Evolutionary conservation across 768 basidiomycete genomes (phyloP).

Genomic region (Suillus fuscotomentosus): DNA sequence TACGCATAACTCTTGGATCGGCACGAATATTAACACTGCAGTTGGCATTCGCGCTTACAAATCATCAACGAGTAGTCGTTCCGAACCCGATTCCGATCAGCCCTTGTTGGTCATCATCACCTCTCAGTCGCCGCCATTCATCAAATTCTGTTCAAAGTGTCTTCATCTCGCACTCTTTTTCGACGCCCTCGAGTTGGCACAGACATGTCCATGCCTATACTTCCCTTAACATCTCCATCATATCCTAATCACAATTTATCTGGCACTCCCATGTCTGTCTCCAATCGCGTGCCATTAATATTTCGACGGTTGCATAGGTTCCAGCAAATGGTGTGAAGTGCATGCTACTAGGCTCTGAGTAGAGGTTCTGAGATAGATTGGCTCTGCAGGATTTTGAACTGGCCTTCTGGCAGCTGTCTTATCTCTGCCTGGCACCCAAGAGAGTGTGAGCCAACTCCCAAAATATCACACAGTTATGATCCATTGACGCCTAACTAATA

Average conservation of each 20-base stretch:
- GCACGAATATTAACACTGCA: too few relatives aligned
- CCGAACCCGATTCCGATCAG: slow-evolving; percentile 1
- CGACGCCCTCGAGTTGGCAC: slow-evolving; percentile 16
- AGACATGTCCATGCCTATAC: slow-evolving; percentile 35
- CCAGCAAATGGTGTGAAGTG: slow-evolving; percentile 73
- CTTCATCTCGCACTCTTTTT: slow-evolving; percentile 13
- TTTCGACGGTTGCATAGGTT: slow-evolving; percentile 79
- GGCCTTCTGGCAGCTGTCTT: slow-evolving; percentile 94
- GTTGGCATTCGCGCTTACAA: background rate
- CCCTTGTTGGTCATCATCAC: background rate
- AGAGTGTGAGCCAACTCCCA: slow-evolving; percentile 66
- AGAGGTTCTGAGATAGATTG: slow-evolving; percentile 1
- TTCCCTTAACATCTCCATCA: slow-evolving; percentile 29
- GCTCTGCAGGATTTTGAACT: slow-evolving; percentile 85
- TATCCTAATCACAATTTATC: slow-evolving; percentile 21
- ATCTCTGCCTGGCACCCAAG: slow-evolving; percentile 87
- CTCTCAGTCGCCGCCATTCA: background rate
- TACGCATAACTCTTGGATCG: background rate
- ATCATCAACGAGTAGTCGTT: background rate
- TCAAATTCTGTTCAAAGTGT: slow-evolving; percentile 10
- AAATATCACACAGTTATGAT: background rate
- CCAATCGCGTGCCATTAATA: slow-evolving; percentile 72
- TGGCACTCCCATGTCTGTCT: slow-evolving; percentile 19
- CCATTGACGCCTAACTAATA: slow-evolving; percentile 29
- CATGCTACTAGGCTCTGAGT: background rate